Evolutionary conservation across 169 alveolate genomes (phyloP).

Genomic region (Plasmodium cynomolgi): DNA sequence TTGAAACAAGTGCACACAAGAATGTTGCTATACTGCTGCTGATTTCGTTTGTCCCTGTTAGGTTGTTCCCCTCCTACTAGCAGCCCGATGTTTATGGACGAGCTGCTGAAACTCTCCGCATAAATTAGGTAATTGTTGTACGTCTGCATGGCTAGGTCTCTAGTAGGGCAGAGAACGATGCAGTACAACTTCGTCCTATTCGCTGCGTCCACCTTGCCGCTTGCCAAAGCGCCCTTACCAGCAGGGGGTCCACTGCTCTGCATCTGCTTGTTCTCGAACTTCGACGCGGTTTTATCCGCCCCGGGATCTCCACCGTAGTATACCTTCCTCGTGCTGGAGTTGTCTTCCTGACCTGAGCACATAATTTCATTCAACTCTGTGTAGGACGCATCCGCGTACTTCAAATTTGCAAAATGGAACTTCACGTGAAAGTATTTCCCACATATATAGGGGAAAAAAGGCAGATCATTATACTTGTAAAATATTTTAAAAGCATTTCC

Average conservation of each 20-base stretch:
- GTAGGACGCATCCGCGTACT: conserved; percentile 29
- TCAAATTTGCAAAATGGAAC: conserved; percentile 52
- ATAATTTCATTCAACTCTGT: conserved; percentile 6
- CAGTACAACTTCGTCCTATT: conserved; percentile 80
- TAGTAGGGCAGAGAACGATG: conserved; percentile 83
- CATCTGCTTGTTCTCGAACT: background rate
- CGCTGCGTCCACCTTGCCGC: background rate
- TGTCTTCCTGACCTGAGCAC: background rate
- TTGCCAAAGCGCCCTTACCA: background rate
- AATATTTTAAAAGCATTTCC: conserved; percentile 71
- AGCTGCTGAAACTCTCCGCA: conserved; percentile 76
- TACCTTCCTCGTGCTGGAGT: conserved; percentile 3
- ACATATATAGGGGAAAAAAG: conserved; percentile 69
- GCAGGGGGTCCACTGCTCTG: background rate
- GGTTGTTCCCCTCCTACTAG: conserved; percentile 84
- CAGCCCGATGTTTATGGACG: conserved; percentile 76
- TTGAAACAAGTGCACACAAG: conserved; percentile 60
- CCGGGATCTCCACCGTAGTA: background rate
- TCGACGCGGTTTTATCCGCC: background rate
- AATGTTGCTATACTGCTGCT: background rate
- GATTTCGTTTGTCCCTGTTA: conserved; percentile 76
- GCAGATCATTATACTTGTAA: conserved; percentile 65
- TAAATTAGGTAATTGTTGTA: conserved; percentile 82
- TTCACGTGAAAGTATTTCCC: conserved; percentile 56
- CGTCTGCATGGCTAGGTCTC: conserved; percentile 85